These are phyloP conservation scores for Penicillium glabrum DNA, from an alignment of 2,329 filamentous ascomycete genomes.

Conservation along the genomic window DNA sequence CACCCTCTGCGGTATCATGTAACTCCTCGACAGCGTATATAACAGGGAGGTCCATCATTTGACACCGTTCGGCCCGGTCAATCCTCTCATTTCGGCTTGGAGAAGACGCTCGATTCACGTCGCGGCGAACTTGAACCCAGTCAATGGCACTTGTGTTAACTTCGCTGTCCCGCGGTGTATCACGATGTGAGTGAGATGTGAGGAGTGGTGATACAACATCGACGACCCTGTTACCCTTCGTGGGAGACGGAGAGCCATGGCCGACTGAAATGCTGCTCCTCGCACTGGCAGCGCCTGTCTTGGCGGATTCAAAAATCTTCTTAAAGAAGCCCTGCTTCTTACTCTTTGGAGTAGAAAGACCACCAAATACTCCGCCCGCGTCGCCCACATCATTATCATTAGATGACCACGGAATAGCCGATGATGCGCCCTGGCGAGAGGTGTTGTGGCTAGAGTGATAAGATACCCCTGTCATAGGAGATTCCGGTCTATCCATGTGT, in stretches of 20 bases:
- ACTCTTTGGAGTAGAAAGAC: constrained; percentile 70
- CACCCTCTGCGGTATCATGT: constrained; percentile 79
- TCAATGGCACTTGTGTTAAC: constrained; percentile 62
- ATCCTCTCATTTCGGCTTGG: constrained; percentile 82
- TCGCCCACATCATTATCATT: constrained; percentile 56
- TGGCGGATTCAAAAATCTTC: constrained; percentile 90
- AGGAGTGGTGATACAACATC: constrained; percentile 47
- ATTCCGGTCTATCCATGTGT: constrained; percentile 46
- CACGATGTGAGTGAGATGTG: constrained; percentile 37
- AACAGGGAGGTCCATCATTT: constrained; percentile 90
- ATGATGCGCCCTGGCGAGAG: constrained; percentile 58
- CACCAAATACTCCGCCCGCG: constrained; percentile 69
- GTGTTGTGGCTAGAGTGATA: constrained; percentile 84
- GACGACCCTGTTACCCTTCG: constrained; percentile 46
- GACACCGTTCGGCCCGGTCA: constrained; percentile 83
- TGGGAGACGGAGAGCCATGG: constrained; percentile 49
- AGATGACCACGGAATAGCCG: constrained; percentile 61
- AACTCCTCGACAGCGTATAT: constrained; percentile 88
- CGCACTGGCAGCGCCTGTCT: constrained; percentile 87
- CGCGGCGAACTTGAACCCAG: constrained; percentile 96
- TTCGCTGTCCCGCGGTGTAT: constrained; percentile 69
- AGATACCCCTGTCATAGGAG: constrained; percentile 71
- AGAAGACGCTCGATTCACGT: constrained; percentile 93
- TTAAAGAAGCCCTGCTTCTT: constrained; percentile 92
- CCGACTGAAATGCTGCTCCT: constrained; percentile 77